These are phyloP conservation scores for Abrus pulchellus DNA, from an alignment of 306 rosid species.

Conservation along the genomic window DNA sequence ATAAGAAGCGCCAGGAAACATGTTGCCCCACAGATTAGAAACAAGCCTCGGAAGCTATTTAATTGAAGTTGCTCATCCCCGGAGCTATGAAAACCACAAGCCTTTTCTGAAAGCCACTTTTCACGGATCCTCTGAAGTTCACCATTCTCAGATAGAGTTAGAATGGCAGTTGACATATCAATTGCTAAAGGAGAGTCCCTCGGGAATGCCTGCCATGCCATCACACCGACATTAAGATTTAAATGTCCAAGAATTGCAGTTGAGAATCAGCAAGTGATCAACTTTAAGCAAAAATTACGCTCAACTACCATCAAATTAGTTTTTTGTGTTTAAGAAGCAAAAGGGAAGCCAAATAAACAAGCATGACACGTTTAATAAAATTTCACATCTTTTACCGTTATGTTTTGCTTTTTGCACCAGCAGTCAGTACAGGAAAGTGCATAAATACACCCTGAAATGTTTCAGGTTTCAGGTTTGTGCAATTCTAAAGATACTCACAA, in stretches of 20 bases:
- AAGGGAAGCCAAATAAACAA: background rate
- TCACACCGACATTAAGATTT: background rate
- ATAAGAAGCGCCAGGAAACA: slow-evolving; percentile 70
- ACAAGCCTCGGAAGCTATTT: slow-evolving; percentile 78
- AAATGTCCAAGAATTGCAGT: too few species aligned
- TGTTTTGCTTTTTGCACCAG: background rate
- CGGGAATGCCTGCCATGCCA: slow-evolving; percentile 66
- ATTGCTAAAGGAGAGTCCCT: slow-evolving; percentile 80
- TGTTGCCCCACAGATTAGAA: slow-evolving; percentile 67
- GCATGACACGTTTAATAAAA: background rate
- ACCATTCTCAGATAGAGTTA: slow-evolving; percentile 74
- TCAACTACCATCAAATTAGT: background rate
- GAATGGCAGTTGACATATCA: slow-evolving; percentile 81
- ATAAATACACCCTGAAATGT: background rate
- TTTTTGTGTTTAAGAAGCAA: background rate
- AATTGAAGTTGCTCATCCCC: slow-evolving; percentile 70
- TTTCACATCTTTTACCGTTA: background rate
- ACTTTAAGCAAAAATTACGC: too few species aligned
- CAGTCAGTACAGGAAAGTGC: background rate
- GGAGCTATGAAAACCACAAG: slow-evolving; percentile 62
- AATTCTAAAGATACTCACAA: slow-evolving; percentile 65
- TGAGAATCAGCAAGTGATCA: too few species aligned
- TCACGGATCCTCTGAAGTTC: slow-evolving; percentile 79
- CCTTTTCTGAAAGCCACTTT: slow-evolving; percentile 71
- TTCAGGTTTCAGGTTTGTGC: background rate